These are phyloP conservation scores for Ophiostoma montium DNA, from an alignment of 2,329 filamentous ascomycete species.

Conservation along the genomic window DNA sequence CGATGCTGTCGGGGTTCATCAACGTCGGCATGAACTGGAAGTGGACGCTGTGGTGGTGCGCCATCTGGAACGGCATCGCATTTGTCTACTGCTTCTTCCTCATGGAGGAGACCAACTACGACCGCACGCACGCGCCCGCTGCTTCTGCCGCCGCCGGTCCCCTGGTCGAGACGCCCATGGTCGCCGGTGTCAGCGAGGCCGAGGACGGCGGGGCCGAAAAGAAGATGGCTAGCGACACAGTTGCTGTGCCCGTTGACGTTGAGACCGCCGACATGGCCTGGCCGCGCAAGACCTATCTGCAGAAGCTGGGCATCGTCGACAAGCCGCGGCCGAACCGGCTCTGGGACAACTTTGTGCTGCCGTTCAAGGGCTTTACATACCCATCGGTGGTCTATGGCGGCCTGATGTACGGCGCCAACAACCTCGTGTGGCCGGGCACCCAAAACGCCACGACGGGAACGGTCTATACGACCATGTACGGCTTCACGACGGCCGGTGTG, in stretches of 20 bases:
- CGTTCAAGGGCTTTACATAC: constrained; percentile 16
- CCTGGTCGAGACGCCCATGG: constrained; percentile 7
- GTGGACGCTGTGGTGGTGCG: constrained; percentile 38
- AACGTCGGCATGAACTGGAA: constrained; percentile 32
- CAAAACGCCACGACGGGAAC: neutral
- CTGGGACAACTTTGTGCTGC: constrained; percentile 11
- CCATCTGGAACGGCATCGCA: constrained; percentile 34
- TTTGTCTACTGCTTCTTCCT: constrained; percentile 43
- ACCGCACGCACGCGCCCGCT: constrained; percentile 16
- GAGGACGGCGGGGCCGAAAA: neutral
- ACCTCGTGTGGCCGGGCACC: constrained; percentile 11
- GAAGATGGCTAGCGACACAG: neutral
- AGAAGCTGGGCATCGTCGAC: constrained; percentile 2
- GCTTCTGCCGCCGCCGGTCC: neutral
- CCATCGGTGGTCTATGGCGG: constrained; percentile 14
- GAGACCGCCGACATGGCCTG: neutral
- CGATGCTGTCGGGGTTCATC: constrained; percentile 35
- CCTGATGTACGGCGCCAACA: constrained; percentile 15
- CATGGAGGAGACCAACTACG: constrained; percentile 47
- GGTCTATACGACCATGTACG: constrained; percentile 10
- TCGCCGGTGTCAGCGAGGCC: constrained; percentile 16
- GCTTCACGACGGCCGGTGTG: constrained; percentile 13
- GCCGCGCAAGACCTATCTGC: constrained; percentile 1
- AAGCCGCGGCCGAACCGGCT: constrained; percentile 11
- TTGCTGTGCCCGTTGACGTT: neutral